Evolutionary conservation across 2,329 filamentous ascomycete species (phyloP).

Genomic region (Pseudodiploospora longispora): DNA sequence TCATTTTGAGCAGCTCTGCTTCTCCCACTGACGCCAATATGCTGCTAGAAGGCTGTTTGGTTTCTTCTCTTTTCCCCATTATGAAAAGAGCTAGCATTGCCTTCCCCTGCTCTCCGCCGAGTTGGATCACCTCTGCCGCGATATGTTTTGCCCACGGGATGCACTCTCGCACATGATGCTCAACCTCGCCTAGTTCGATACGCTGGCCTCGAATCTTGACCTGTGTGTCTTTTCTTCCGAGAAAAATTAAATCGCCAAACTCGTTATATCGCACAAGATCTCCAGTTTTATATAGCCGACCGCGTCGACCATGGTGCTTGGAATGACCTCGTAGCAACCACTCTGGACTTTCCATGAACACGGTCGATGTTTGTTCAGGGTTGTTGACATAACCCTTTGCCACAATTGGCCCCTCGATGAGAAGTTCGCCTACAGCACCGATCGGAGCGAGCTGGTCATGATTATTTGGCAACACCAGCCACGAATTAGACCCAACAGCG

Average conservation of each 20-base stretch:
- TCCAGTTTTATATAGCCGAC: slow-evolving; percentile 28
- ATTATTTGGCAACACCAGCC: slow-evolving; percentile 21
- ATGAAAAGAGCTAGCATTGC: background rate
- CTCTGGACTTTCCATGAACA: slow-evolving; percentile 35
- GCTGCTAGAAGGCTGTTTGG: background rate
- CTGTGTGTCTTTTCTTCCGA: slow-evolving; percentile 35
- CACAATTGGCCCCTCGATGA: slow-evolving; percentile 35
- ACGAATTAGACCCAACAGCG: slow-evolving; percentile 10
- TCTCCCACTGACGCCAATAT: background rate
- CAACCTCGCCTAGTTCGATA: slow-evolving; percentile 13
- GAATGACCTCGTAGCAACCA: slow-evolving; percentile 22
- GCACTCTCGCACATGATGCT: background rate
- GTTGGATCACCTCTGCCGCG: background rate
- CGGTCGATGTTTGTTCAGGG: slow-evolving; percentile 32
- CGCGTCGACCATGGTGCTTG: slow-evolving; percentile 20
- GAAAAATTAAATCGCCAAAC: slow-evolving; percentile 20
- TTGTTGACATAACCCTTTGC: slow-evolving; percentile 41
- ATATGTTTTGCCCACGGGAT: background rate
- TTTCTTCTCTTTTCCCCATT: background rate
- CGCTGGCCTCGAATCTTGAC: slow-evolving; percentile 46
- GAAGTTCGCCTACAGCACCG: slow-evolving; percentile 24
- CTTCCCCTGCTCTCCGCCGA: background rate
- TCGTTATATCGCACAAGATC: slow-evolving; percentile 19
- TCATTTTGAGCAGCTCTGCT: background rate
- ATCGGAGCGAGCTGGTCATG: slow-evolving; percentile 16